These are phyloP conservation scores for Lunularia cruciata DNA, from an alignment of 225 moss, liverwort and hornwort genomes.

Conservation along the genomic window DNA sequence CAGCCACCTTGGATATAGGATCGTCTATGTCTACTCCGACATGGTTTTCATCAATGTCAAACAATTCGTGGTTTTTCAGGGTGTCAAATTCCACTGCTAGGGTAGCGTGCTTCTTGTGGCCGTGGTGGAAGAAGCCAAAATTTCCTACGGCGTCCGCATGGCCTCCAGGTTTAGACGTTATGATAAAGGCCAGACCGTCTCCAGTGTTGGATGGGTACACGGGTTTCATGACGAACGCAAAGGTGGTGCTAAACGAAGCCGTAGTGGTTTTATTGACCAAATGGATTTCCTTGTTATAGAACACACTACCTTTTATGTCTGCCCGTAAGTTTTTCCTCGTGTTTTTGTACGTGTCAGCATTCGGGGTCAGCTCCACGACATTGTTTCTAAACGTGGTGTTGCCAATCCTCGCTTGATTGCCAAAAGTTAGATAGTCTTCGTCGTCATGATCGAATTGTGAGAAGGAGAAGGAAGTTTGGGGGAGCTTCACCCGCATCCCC, in stretches of 20 bases:
- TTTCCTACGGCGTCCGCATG: constrained; percentile 8
- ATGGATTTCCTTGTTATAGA: constrained; percentile 8
- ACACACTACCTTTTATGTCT: constrained; percentile 16
- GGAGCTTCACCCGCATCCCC: not conserved
- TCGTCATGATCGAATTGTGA: not conserved
- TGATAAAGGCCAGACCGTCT: constrained; percentile 14
- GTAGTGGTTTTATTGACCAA: not conserved
- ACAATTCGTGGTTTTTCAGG: constrained; percentile 14
- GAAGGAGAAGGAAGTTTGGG: constrained; percentile 6
- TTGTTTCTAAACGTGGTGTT: constrained; percentile 2
- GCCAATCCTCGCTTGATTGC: constrained; percentile 9
- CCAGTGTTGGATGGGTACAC: constrained; percentile 25
- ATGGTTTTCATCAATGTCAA: constrained; percentile 14
- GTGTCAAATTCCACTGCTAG: constrained; percentile 23
- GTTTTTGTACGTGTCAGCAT: constrained; percentile 12
- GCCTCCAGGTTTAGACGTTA: constrained; percentile 3
- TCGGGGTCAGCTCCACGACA: constrained; percentile 16
- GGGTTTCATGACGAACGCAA: constrained; percentile 14
- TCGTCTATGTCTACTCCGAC: constrained; percentile 18
- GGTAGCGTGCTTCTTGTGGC: constrained; percentile 3
- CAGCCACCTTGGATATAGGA: not conserved
- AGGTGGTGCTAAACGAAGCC: constrained; percentile 9
- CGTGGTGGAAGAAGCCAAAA: constrained; percentile 26
- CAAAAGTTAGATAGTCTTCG: not conserved
- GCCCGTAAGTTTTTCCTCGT: not conserved